Base-by-base conservation (phyloP, 2,329 filamentous ascomycete genomes). In the Monosporascus ibericus region DNA sequence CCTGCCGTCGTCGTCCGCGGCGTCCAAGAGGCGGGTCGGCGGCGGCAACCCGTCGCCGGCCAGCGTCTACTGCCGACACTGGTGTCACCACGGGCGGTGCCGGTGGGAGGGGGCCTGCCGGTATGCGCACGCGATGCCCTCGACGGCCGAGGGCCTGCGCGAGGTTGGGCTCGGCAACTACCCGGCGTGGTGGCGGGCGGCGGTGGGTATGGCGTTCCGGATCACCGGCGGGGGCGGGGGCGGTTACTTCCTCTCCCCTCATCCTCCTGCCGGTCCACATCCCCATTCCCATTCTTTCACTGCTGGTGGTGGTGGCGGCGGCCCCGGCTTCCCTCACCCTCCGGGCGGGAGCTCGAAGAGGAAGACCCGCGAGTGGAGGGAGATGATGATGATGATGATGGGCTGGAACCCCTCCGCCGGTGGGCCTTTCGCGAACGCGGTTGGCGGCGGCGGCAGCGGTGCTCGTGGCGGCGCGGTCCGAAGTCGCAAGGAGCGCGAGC, bases 31-130 rank as follows among this genome's bases (percentile, higher is more conserved):
- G 3, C 30, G 5, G 5, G 27, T 30, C 9, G 27, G 27, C 30
- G 30, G 30, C 30, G 11, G 11, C 30, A 34, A 34, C 30, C 30
- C 11, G 30, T 34, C 9, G 5, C 30, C 30, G 30, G 51, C 30
- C 39, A 52, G 53, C 20, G 39, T 52, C 25, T 63, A 65, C 61
- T 79, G 78, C 62, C 70, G 72, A 14, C 67, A 75, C 62, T 81
- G 76, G 76, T 78, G 76, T 62, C 68, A 69, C 49, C 65, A 72
- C 40, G 77, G 77, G 6, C 69, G 63, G 14, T 81, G 78, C 63
- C 71, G 68, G 58, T 79, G 69, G 65, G 74, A 71, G 3, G 48
- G 52, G 6, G 56, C 63, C 8, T 81, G 78, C 63, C 68, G 68
- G 4, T 75, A 70, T 61, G 57, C 60, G 47, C 78, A 81, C 62